Conservation (phyloP, 192 early-diverging fungal species). For the Backusella mclennaniae region DNA sequence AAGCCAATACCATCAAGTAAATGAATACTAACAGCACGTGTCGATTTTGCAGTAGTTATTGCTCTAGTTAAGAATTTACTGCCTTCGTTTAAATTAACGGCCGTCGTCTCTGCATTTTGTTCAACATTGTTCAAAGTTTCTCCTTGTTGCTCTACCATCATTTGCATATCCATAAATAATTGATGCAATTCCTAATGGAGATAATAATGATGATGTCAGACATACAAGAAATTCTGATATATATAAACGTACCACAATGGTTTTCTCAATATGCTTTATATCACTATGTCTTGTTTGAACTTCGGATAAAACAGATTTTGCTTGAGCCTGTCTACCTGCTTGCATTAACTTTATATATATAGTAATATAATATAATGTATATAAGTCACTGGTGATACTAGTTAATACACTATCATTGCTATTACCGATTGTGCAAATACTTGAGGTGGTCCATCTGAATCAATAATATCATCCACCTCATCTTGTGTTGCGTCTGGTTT, state of each 20-base stretch:
- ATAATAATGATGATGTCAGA: neutral
- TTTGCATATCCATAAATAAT: conserved; percentile 86
- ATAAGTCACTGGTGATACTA: neutral
- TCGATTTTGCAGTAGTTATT: conserved; percentile 28
- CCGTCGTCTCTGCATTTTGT: conserved; percentile 44
- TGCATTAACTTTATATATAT: conserved; percentile 58
- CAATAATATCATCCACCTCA: conserved; percentile 72
- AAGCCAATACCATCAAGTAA: neutral
- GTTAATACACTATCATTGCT: neutral
- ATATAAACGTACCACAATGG: conserved; percentile 63
- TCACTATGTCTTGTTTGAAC: conserved; percentile 82
- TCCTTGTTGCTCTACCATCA: conserved; percentile 77
- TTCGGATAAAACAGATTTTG: conserved; percentile 69
- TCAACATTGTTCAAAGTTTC: conserved; percentile 70
- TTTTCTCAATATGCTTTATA: conserved; percentile 83
- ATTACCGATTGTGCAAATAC: conserved; percentile 81
- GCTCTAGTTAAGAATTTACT: conserved; percentile 21
- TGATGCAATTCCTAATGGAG: conserved; percentile 73
- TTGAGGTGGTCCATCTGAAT: conserved; percentile 62
- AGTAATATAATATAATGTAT: neutral
- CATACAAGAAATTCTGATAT: neutral
- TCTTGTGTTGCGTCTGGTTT: conserved; percentile 73
- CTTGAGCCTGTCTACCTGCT: conserved; percentile 67
- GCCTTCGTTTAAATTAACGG: conserved; percentile 25
- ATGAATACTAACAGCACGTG: conserved; percentile 21